Base-by-base conservation (phyloP, 371 early-diverging fungal genomes). In the Mucor circinelloides region DNA sequence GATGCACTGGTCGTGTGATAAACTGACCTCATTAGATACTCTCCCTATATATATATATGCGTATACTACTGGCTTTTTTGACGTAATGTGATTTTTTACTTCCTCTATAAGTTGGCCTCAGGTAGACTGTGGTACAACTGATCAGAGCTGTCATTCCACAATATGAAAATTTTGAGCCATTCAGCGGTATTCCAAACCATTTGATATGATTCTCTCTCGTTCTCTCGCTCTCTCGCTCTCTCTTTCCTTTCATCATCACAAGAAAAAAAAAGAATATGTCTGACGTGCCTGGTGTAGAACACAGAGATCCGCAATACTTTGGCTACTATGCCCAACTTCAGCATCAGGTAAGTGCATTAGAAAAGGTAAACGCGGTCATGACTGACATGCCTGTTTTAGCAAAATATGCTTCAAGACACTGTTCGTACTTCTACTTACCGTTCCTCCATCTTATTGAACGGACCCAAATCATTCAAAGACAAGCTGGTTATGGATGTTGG, bases 341-440 rank as follows among this genome's bases (percentile, higher is more conserved):
- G 69, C 97, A 98, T 84, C 98, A 98, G 89, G 94, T 94, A 89
- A 66, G 64, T 64, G 5, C 8, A 15, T 8, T 40, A 4, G 23
- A 28, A 36, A 7, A n/a, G 27, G 27, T 2, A 30, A 28, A 36
- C 59, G 40, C 63, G 58, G 30, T 30, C 13, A 52, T 36, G n/a
- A 25, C 54, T 28, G 36, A 44, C 52, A 28, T 56, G 30, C 34
- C 21, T 36, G 21, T 61, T 38, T 58, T 81, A 95, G 94, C 97
- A 97, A 90, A 97, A 98, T 83, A 98, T 98, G 99, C 87, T 99
- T 23, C 93, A 94, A 80, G 99, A 99, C 78, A 85, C 84, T 21
- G 93, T 97, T 28, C 87, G 99, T 38, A 99, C 98, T 1, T 90
- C 93, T n/a, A 88, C 95, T n/a, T 99, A 98, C 73, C 92, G 94